Evolutionary conservation across 139 green algal genomes (phyloP).

Genomic region (Tetraselmis chui): DNA sequence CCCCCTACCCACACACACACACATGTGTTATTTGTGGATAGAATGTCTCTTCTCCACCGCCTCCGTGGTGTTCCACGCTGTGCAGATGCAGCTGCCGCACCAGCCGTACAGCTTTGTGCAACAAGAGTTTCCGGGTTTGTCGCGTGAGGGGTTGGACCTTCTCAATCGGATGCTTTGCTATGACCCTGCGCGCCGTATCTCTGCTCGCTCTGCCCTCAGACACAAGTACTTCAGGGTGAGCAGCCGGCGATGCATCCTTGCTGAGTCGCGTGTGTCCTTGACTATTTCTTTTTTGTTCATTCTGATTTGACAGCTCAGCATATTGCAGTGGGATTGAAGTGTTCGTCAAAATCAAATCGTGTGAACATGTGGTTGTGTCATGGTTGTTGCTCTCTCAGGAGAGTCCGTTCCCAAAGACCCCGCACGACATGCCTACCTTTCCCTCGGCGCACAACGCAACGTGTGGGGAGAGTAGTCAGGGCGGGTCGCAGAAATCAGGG

Average conservation of each 20-base stretch:
- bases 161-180: slow-evolving; percentile 50
- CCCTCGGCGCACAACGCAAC: slow-evolving; percentile 37
- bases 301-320: too few species aligned
- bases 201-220: slow-evolving; percentile 27
- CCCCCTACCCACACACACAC: background rate
- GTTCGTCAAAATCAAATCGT: too few species aligned
- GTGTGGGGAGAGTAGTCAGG: too few species aligned
- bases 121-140: slow-evolving; percentile 39
- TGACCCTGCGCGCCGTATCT: slow-evolving; percentile 31
- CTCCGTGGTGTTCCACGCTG: slow-evolving; percentile 20
- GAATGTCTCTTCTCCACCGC: too few species aligned
- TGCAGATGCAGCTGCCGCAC: slow-evolving; percentile 34
- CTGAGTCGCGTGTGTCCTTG: too few species aligned
- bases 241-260: too few species aligned
- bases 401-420: slow-evolving; percentile 40
- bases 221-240: slow-evolving; percentile 45
- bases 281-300: too few species aligned
- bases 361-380: too few species aligned
- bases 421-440: slow-evolving; percentile 58
- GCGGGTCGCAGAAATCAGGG: too few species aligned
- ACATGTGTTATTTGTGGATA: slow-evolving; percentile 23
- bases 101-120: slow-evolving; percentile 69
- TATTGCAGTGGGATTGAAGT: too few species aligned
- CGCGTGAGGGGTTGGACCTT: slow-evolving; percentile 39
- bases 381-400: too few species aligned